Base-by-base conservation (phyloP, 1,139 yeast species). In the Suhomyces terraborum region DNA sequence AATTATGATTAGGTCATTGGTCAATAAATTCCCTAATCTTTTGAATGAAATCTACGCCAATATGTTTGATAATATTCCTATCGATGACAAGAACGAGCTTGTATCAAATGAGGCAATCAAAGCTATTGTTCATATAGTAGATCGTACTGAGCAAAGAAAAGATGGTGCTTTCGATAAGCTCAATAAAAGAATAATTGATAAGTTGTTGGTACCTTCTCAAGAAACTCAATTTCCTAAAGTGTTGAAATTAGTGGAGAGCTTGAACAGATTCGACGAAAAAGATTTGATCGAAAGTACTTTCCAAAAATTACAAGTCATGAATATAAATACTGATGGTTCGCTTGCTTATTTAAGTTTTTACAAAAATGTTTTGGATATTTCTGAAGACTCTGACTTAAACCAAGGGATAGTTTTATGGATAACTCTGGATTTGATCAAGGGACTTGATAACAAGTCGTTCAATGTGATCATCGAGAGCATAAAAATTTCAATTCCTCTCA, bases 391-490 rank as follows among this genome's bases (percentile, higher is more conserved):
- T 8, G 21, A 36, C 10, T 38, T 49, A 3, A 32, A 26, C 12
- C 18, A 22, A 3, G 30, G 7, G 14, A 36, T 42, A 12, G 49
- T 71, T 7, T 55, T 60, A 3, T 64, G 66, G 39, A 64, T 82
- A n/a, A 53, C 67, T 10, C 47, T 54, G 8, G 82, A 82, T 9
- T 57, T 80, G 29, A 59, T 64, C 2, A 67, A 62, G 19, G 62
- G 75, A 1, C 72, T 78, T 23, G 51, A 55, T 21, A 62, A 62
- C 38, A 58, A 58, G 33, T 56, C 67, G 1, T 56, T 62, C 54
- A 80, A 77, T 51, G 67, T 79, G 23, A 67, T 80, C 8, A 58
- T 69, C 12, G 84, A 80, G 46, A 75, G 79, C 8, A 61, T 82
- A 29, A 67, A 59, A 34, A 67, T 77, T 2, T 58, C 76, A 8